Base-by-base conservation (phyloP, 2,329 filamentous ascomycete species). In the Aureobasidium sp. region DNA sequence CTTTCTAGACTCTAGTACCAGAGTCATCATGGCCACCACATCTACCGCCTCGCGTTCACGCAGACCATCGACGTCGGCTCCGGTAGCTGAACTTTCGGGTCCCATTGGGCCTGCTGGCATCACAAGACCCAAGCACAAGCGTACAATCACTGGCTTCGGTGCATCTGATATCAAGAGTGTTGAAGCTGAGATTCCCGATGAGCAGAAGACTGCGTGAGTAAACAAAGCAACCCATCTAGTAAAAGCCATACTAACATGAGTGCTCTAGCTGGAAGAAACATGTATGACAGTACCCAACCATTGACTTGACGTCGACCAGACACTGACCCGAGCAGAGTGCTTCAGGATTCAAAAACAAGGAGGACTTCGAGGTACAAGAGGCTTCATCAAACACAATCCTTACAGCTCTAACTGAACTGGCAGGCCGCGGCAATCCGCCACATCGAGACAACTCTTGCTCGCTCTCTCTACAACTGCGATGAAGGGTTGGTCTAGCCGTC, bases 381-480 rank as follows among this genome's bases (percentile, higher is more conserved):
- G 43, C 53, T 65, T 50, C 67, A 68, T 25, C 64, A 67, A 61
- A 66, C 65, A 62, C 33, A 57, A 40, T 42, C 40, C 7, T 1
- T 17, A 46, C 37, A 55, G 19, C 47, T 47, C 27, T 63, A 17
- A 42, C 40, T n/a, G 21, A 7, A 15, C 17, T 35, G 40, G 19
- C 80, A 94, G 79, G 84, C 79, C 72, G 92, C 96, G 71, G 82
- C 95, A 61, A 90, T 99, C 65, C 87, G 87, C 66, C 94, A 99
- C 79, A 89, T 99, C 70, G 94, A 99, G 77, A 97, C 94, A 3
- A 96, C 92, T 3, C 82, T 99, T 63, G 94, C 94, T 64, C 89
- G 94, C 63, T 96, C 92, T 70, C 84, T 99, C 74, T 97, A 93
- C 83, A 99, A 99, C 76, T 99, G 94, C 76, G 92, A 99, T 78